phyloP scores from a whole-genome alignment of 768 basidiomycete genomes.

The Auricularia cornea region DNA sequence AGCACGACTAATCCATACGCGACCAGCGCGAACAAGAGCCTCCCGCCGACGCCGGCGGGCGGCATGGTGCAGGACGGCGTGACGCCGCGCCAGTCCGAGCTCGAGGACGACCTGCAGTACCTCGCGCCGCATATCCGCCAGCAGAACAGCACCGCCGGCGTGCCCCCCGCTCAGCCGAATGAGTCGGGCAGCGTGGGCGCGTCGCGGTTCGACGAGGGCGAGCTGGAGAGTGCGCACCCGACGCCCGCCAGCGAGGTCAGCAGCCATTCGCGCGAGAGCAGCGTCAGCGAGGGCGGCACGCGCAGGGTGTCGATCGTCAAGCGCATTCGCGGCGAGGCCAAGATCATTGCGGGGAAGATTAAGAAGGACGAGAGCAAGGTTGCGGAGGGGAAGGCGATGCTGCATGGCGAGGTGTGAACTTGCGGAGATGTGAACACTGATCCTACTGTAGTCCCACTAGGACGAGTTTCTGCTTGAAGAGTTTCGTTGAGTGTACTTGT shows the following conservation, averaged over 20 bases:
- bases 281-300: not conserved
- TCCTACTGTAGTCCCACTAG: too few species aligned
- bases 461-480: too few species aligned
- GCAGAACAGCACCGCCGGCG: not conserved
- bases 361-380: not conserved
- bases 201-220: not conserved
- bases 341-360: not conserved
- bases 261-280: not conserved
- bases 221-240: not conserved
- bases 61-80: not conserved
- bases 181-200: not conserved
- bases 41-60: not conserved
- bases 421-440: not conserved
- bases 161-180: not conserved
- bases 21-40: not conserved
- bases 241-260: not conserved
- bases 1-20: too few species aligned
- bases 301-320: not conserved
- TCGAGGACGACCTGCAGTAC: not conserved
- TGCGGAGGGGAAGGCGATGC: not conserved
- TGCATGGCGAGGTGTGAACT: not conserved
- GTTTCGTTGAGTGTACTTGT: too few species aligned
- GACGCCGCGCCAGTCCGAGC: not conserved
- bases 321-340: not conserved
- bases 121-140: not conserved